These are phyloP conservation scores for Stramenopiles sp. DNA, from an alignment of 352 stramenopile genomes.

Conservation along the genomic window DNA sequence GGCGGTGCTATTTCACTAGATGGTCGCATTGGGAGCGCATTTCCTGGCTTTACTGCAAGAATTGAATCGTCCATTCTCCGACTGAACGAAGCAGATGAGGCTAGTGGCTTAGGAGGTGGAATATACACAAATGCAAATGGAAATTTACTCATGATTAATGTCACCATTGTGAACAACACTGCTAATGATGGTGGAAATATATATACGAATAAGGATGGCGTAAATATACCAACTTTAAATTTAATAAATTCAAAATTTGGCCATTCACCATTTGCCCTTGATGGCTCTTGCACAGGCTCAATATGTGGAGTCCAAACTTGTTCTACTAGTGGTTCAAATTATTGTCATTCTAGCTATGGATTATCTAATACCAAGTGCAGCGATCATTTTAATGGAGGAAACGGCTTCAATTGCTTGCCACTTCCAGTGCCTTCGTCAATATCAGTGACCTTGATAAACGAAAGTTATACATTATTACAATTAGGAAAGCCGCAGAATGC, in stretches of 20 bases:
- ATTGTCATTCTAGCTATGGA: background rate
- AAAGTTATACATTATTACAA: background rate
- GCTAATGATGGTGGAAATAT: background rate
- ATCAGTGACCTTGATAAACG: background rate
- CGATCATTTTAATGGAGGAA: background rate
- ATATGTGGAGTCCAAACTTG: background rate
- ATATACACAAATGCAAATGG: background rate
- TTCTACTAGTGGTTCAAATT: background rate
- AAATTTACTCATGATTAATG: background rate
- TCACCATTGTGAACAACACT: background rate
- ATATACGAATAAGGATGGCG: background rate
- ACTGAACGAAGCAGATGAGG: background rate
- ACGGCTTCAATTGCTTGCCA: background rate
- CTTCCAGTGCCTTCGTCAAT: background rate
- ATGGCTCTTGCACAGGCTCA: background rate
- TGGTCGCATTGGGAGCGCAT: background rate
- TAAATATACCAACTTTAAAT: background rate
- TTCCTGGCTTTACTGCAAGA: background rate
- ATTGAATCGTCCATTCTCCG: background rate
- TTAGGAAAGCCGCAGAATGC: background rate
- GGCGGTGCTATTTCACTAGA: background rate
- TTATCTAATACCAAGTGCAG: background rate
- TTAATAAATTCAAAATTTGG: background rate
- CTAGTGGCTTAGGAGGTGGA: background rate
- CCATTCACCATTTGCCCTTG: background rate